Evolutionary conservation across 805 yeast genomes (phyloP).

Genomic region (Candida saitoana): DNA sequence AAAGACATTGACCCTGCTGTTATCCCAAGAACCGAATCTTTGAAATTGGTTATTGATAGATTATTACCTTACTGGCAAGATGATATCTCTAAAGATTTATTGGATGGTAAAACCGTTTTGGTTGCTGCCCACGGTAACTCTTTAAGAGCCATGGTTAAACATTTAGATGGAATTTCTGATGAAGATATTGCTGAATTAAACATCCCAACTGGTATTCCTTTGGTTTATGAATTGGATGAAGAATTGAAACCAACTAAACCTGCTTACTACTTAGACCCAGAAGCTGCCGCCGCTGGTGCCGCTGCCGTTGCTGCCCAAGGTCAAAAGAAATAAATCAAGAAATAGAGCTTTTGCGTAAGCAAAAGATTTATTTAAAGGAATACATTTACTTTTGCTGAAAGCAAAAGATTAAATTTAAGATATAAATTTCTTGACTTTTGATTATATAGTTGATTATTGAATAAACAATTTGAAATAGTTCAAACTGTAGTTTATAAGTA

Average conservation of each 20-base stretch:
- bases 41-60: conserved; percentile 93
- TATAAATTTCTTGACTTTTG: too few relatives aligned
- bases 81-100: conserved; percentile 77
- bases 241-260: conserved; percentile 85
- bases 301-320: conserved; percentile 99
- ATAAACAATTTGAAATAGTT: too few relatives aligned
- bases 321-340: conserved; percentile 39
- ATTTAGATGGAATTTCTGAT: conserved; percentile 89
- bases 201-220: conserved; percentile 98
- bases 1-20: conserved; percentile 75
- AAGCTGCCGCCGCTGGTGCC: conserved; percentile 99
- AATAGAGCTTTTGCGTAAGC: not conserved
- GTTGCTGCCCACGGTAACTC: conserved; percentile 99
- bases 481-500: too few relatives aligned
- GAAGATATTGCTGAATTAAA: conserved; percentile 89
- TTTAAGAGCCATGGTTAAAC: conserved; percentile 91
- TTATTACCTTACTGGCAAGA: conserved; percentile 96
- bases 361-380: too few relatives aligned
- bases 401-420: too few relatives aligned
- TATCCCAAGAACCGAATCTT: conserved; percentile 91
- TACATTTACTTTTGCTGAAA: too few relatives aligned
- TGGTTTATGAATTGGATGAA: conserved; percentile 91
- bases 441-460: too few relatives aligned
- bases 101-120: conserved; percentile 84
- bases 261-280: conserved; percentile 96